Conservation (phyloP, 805 yeast genomes). For the Candida schatavii region DNA sequence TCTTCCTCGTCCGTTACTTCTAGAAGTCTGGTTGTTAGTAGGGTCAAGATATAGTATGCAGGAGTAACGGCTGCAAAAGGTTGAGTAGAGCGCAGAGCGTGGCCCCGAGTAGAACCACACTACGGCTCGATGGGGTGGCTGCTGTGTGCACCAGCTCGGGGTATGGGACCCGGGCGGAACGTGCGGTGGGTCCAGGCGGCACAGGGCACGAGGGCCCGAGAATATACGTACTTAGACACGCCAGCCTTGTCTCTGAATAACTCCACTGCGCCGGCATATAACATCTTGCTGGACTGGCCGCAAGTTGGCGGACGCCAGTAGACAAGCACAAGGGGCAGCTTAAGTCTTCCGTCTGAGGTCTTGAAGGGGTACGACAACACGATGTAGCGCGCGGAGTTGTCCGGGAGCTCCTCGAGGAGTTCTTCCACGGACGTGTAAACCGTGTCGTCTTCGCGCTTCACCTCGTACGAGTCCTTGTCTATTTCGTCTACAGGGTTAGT, state of each 20-base stretch:
- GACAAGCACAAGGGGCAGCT: slow-evolving; percentile 72
- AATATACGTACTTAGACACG: slow-evolving; percentile 52
- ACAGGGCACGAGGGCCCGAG: no score
- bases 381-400: slow-evolving; percentile 73
- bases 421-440: slow-evolving; percentile 54
- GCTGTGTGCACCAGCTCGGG: no score
- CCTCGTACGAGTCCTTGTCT: slow-evolving; percentile 52
- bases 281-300: slow-evolving; percentile 80
- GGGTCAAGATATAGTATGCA: no score
- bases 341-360: slow-evolving; percentile 66
- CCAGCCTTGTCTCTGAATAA: slow-evolving; percentile 75
- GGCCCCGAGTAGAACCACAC: no score
- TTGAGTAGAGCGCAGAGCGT: no score
- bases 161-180: no score
- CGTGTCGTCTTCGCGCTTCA: slow-evolving; percentile 48
- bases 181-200: no score
- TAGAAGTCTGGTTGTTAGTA: slow-evolving; percentile 43
- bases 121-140: no score
- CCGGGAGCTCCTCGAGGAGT: slow-evolving; percentile 75
- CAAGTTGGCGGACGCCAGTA: slow-evolving; percentile 88
- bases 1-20: slow-evolving; percentile 70
- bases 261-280: slow-evolving; percentile 89
- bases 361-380: slow-evolving; percentile 74
- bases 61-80: no score
- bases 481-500: slow-evolving; percentile 40